These are phyloP conservation scores for Tribonema minus DNA, from an alignment of 108 stramenopile genomes.

Conservation along the genomic window DNA sequence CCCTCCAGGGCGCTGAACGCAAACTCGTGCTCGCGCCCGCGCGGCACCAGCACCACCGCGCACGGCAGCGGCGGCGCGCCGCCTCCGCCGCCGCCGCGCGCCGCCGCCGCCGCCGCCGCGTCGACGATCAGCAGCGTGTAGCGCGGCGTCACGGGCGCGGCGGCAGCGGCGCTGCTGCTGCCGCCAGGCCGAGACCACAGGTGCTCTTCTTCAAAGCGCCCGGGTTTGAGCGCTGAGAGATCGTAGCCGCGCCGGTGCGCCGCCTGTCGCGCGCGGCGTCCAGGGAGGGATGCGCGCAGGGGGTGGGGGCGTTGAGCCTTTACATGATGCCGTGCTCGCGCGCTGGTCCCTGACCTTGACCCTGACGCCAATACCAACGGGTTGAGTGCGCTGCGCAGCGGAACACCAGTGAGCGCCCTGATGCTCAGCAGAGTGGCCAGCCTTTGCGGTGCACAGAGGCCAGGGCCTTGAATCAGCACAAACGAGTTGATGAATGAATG, in stretches of 20 bases:
- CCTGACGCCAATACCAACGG: too few species aligned
- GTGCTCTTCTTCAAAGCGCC: slow-evolving; percentile 14
- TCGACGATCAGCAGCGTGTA: slow-evolving; percentile 32
- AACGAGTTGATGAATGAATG: too few species aligned
- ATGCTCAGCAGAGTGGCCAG: neutral
- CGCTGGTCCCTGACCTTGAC: too few species aligned
- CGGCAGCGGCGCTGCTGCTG: slow-evolving; percentile 18
- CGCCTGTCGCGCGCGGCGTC: slow-evolving; percentile 6
- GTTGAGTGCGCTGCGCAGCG: too few species aligned
- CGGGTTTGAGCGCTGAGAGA: slow-evolving; percentile 14
- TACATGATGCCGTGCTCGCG: too few species aligned
- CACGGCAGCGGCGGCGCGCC: slow-evolving; percentile 15
- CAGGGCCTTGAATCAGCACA: too few species aligned
- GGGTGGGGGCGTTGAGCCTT: too few species aligned
- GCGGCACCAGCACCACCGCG: slow-evolving; percentile 45
- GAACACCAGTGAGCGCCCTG: too few species aligned
- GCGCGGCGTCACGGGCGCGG: slow-evolving; percentile 1
- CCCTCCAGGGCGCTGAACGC: slow-evolving; percentile 41
- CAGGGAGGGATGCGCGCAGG: too few species aligned
- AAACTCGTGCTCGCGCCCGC: slow-evolving; percentile 47
- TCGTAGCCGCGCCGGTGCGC: slow-evolving; percentile 31
- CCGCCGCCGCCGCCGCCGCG: neutral
- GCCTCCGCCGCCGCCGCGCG: too few species aligned
- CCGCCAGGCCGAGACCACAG: neutral
- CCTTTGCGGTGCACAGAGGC: too few species aligned